Conservation (phyloP, 1,139 yeast species). For the Arxiozyma telluris region DNA sequence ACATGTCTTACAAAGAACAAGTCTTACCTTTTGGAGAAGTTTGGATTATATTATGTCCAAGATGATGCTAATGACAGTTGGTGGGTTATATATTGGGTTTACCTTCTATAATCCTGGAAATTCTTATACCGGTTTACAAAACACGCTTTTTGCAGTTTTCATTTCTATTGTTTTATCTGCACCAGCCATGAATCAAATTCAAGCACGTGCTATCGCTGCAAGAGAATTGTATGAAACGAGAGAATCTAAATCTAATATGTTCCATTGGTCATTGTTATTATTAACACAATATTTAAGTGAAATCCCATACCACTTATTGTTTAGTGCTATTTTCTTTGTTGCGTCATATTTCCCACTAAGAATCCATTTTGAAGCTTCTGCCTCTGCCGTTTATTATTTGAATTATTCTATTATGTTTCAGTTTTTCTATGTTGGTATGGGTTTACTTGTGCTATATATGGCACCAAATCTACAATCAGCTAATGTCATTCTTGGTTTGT, state of each 20-base stretch:
- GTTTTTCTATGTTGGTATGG: constrained; percentile 46
- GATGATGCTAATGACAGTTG: constrained; percentile 32
- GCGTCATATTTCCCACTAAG: constrained; percentile 53
- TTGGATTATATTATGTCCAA: constrained; percentile 38
- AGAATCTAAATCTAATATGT: constrained; percentile 56
- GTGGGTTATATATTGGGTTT: constrained; percentile 40
- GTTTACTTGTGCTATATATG: constrained; percentile 45
- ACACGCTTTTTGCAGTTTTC: constrained; percentile 43
- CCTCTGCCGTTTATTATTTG: constrained; percentile 50
- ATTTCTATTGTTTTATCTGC: constrained; percentile 36
- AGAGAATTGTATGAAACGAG: constrained; percentile 54
- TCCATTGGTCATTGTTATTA: constrained; percentile 53
- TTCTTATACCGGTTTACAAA: constrained; percentile 36
- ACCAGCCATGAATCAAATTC: constrained; percentile 39
- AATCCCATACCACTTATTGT: constrained; percentile 46
- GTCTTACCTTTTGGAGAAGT: constrained; percentile 39
- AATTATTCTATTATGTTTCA: constrained; percentile 49
- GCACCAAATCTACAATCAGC: constrained; percentile 60
- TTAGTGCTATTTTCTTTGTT: constrained; percentile 45
- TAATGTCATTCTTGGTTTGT: constrained; percentile 45
- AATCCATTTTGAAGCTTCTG: constrained; percentile 37
- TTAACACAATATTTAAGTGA: constrained; percentile 45
- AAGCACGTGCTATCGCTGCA: constrained; percentile 41
- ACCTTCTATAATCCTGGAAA: constrained; percentile 35
- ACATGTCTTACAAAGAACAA: constrained; percentile 32